Evolutionary conservation across 441 rosid species (phyloP), one percentile per base, ranked within the genome.

Genomic region (Viola pubescens): DNA sequence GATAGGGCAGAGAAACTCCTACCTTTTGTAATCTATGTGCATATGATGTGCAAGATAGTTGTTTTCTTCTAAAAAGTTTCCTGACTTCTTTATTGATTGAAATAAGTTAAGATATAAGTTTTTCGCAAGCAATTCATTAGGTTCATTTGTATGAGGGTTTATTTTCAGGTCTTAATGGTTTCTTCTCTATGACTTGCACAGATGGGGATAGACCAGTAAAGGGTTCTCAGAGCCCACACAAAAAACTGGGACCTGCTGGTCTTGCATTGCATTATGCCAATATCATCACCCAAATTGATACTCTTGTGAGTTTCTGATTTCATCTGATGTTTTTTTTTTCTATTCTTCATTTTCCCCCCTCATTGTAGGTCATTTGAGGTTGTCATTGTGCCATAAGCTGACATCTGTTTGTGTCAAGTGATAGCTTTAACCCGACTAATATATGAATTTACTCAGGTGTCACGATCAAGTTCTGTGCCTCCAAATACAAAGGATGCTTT

Each of bases 191-290:
- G 60, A 62, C 56, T 61, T 77, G 74, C 92, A 26, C 34, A 94
- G 99, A 91, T 77, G 59, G 66, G 65, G 81, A 82, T 60, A 79
- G 55, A 69, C 82, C 86, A n/a, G 63, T 69, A 38, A 81, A 75
- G 74, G 75, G 73, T 66, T 70, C 72, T 13, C 50, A 48, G 44
- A 76, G 41, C 75, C 72, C 68, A 76, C 81, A 79, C 48, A 82
- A 59, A 59, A 88, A 82, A 67, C 66, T 94, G 79, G 99, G 99
- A 3, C 75, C 92, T 34, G 97, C 96, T 61, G 95, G 98, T 63
- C 97, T 94, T 67, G 95, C 98, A 7, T 81, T 94, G 80, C 99
- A 94, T 75, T 94, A 94, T 60, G 98, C 99, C 54, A 94, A 91
- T 75, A 87, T 94, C 46, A 81, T 94, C 40, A 74, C 96, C 62